phyloP scores from a whole-genome alignment of 306 rosid species.

The Psophocarpus tetragonolobus region DNA sequence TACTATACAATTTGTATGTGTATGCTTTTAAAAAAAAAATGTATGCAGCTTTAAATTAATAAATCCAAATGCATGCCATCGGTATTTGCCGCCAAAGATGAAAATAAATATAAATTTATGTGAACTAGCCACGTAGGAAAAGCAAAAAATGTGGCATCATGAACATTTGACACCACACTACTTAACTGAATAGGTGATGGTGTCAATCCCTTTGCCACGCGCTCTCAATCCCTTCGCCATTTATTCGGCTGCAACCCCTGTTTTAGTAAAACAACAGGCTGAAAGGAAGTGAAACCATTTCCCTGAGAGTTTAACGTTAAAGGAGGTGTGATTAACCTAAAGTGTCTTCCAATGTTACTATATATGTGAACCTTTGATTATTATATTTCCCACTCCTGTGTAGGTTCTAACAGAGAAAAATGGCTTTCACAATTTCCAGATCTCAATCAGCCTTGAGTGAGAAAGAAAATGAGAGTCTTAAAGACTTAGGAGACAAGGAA shows the following conservation, averaged over 20 bases:
- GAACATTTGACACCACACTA: neutral
- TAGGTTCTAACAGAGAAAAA: neutral
- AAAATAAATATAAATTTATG: neutral
- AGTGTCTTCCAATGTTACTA: neutral
- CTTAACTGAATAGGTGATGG: neutral
- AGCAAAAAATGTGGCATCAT: slow-evolving; percentile 6
- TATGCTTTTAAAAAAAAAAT: too few relatives aligned
- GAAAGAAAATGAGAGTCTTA: slow-evolving; percentile 27
- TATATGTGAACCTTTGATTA: slow-evolving; percentile 13
- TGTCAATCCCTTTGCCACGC: slow-evolving; percentile 13
- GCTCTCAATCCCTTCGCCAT: neutral
- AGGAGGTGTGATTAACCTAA: neutral
- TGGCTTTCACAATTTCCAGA: slow-evolving; percentile 48
- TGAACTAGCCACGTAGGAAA: slow-evolving; percentile 13
- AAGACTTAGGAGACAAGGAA: slow-evolving; percentile 13
- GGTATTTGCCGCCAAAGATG: neutral
- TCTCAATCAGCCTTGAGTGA: slow-evolving; percentile 44
- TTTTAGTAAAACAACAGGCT: neutral
- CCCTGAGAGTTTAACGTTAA: neutral
- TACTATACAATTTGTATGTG: too few relatives aligned
- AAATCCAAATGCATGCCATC: neutral
- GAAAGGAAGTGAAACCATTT: slow-evolving; percentile 39
- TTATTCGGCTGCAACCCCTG: neutral
- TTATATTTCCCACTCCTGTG: neutral
- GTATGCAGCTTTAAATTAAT: too few relatives aligned